Percentiles rank a stretch among this genome's conserved stretches.
phyloP scores from a whole-genome alignment of 2,329 filamentous ascomycete genomes.

The Epicoccum nigrum region DNA sequence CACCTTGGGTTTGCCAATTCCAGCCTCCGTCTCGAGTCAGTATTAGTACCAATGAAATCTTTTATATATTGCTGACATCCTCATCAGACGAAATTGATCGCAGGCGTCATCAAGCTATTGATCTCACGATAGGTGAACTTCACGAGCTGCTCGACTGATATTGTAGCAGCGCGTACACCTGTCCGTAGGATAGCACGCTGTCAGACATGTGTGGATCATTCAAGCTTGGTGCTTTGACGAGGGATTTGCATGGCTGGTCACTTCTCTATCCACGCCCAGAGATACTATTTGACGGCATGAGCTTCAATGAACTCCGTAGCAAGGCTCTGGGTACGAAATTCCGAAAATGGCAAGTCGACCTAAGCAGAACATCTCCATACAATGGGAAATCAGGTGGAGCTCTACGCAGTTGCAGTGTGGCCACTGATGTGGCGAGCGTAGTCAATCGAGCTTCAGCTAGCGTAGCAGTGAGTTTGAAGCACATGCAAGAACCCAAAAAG shows the following conservation, averaged over 20 bases:
- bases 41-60: background rate
- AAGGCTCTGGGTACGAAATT: no score
- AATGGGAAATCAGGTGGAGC: no score
- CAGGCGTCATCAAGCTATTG: background rate
- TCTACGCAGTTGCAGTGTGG: no score
- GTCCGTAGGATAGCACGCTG: background rate
- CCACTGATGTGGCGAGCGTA: no score
- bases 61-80: background rate
- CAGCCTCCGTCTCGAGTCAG: background rate
- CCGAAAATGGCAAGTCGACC: no score
- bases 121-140: background rate
- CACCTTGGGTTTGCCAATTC: slow-evolving; percentile 14
- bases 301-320: background rate
- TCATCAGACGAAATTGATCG: background rate
- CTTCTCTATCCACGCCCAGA: background rate
- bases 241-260: background rate
- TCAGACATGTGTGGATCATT: background rate
- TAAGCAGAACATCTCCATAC: no score
- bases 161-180: background rate
- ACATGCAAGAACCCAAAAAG: no score
- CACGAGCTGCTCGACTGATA: background rate
- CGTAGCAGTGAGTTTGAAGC: no score
- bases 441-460: no score
- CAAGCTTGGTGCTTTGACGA: background rate
- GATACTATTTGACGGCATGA: background rate